Evolutionary conservation across 1,139 yeast genomes (phyloP).

Genomic region (Candida freyschussii): DNA sequence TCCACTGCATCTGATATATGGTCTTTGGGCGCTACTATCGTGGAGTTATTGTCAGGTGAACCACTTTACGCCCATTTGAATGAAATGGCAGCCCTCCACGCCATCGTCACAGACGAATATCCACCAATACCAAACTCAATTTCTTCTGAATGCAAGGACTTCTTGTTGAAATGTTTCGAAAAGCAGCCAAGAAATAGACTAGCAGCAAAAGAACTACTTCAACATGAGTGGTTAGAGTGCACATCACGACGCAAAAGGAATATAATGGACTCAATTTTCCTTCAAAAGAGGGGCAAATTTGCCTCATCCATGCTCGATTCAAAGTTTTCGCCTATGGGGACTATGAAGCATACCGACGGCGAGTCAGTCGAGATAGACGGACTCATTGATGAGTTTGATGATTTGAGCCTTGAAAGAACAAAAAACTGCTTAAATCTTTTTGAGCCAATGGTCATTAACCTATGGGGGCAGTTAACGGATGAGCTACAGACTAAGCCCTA

Average conservation of each 20-base stretch:
- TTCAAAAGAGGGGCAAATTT: slow-evolving; percentile 3
- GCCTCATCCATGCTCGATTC: slow-evolving; percentile 7
- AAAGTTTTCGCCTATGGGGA: slow-evolving; percentile 31
- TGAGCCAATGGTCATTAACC: slow-evolving; percentile 8
- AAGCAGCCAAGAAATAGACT: slow-evolving; percentile 55
- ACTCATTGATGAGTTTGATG: slow-evolving; percentile 12
- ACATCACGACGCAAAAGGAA: neutral
- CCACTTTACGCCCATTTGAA: slow-evolving; percentile 85
- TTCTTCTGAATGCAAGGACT: slow-evolving; percentile 53
- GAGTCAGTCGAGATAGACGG: slow-evolving; percentile 12
- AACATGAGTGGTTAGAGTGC: slow-evolving; percentile 69
- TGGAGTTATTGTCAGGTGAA: slow-evolving; percentile 77
- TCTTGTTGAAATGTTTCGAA: slow-evolving; percentile 72
- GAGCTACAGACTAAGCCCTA: slow-evolving; percentile 6
- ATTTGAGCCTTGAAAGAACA: slow-evolving; percentile 9
- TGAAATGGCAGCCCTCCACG: slow-evolving; percentile 87
- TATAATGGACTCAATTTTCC: slow-evolving; percentile 2
- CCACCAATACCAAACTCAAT: slow-evolving; percentile 70
- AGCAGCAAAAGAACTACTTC: slow-evolving; percentile 50
- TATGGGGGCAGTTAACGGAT: neutral
- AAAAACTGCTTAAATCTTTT: slow-evolving; percentile 11
- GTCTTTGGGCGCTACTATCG: slow-evolving; percentile 94
- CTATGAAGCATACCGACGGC: slow-evolving; percentile 16
- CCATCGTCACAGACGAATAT: slow-evolving; percentile 80
- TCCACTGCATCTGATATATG: slow-evolving; percentile 84